phyloP scores from a whole-genome alignment of 331 rosid genomes.

The Telfairia occidentalis region DNA sequence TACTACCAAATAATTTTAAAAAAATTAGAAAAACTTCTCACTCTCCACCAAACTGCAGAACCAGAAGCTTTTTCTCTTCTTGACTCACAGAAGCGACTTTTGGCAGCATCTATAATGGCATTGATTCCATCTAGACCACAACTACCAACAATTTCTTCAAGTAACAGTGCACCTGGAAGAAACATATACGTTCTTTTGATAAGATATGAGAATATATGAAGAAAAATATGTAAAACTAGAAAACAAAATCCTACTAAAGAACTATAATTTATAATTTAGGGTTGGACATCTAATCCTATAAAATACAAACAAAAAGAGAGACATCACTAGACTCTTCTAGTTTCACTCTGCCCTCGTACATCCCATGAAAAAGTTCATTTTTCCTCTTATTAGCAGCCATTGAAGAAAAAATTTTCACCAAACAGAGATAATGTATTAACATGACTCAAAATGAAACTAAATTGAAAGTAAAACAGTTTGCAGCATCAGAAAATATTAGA shows the following conservation, averaged over 20 bases:
- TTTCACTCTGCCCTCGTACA: neutral
- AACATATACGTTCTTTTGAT: neutral
- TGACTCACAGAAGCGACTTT: constrained; percentile 50
- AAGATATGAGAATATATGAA: neutral
- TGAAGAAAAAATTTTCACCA: neutral
- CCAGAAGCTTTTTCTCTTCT: constrained; percentile 57
- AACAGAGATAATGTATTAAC: neutral
- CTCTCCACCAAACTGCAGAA: constrained; percentile 82
- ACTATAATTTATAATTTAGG: neutral
- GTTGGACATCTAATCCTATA: neutral
- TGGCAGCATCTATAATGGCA: constrained; percentile 60
- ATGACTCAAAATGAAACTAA: too few species aligned
- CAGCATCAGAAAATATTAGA: too few species aligned
- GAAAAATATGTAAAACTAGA: neutral
- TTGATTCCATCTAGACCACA: constrained; percentile 51
- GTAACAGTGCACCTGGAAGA: constrained; percentile 62
- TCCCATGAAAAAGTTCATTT: neutral
- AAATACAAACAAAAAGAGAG: neutral
- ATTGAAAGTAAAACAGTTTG: too few species aligned
- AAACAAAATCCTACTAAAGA: neutral
- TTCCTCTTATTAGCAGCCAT: neutral
- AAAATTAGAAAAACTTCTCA: constrained; percentile 26
- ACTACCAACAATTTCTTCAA: constrained; percentile 62
- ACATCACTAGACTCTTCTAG: neutral
- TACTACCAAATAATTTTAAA: neutral